Evolutionary conservation across 257 asterid genomes (phyloP), one percentile per base, ranked within the genome.

Genomic region (Nicotiana paniculata): DNA sequence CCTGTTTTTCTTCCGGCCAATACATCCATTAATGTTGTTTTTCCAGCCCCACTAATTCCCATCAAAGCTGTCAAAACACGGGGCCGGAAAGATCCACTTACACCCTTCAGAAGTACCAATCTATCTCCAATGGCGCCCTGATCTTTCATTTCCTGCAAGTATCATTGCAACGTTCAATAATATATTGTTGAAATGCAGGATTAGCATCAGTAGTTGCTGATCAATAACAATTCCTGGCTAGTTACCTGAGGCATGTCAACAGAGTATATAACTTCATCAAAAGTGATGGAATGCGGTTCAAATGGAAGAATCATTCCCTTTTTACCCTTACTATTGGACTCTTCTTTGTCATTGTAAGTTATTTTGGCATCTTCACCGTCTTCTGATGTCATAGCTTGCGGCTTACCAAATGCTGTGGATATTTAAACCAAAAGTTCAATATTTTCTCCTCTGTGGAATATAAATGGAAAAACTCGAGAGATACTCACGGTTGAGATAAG

Each of bases 201-300:
- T 57, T 57, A 57, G 18, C 46, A 39, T 6, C 9, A 39, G 46
- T 39, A 39, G 46, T 39, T 39, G 6, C 46, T 69, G 2, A 37
- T 69, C n/a, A 18, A 18, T 37, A n/a, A 43, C 3, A 37, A 58
- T 6, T 58, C 53, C 10, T 18, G 18, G 67, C 3, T 32, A 53
- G 82, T 46, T 85, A 91, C 95, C 89, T 85, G 87, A 37, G 92
- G 95, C 93, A 90, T 91, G 86, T 91, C 91, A 54, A 91, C 90
- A 18, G 93, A 89, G 88, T 91, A 91, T 16, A 65, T 74, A 32
- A 91, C 83, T 35, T 90, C 91, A 81, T 88, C 82, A 72, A 91
- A 90, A 5, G 88, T 85, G 26, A 91, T 84, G 80, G 86, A 88
- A 84, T 88, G 92, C 2, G 93, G 93, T 77, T 87, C 85, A 69